A percentile compares a stretch with the other conserved stretches of the same genome.
phyloP scores from a whole-genome alignment of 345 rosid species.

The Eucalyptus sideroxylon region DNA sequence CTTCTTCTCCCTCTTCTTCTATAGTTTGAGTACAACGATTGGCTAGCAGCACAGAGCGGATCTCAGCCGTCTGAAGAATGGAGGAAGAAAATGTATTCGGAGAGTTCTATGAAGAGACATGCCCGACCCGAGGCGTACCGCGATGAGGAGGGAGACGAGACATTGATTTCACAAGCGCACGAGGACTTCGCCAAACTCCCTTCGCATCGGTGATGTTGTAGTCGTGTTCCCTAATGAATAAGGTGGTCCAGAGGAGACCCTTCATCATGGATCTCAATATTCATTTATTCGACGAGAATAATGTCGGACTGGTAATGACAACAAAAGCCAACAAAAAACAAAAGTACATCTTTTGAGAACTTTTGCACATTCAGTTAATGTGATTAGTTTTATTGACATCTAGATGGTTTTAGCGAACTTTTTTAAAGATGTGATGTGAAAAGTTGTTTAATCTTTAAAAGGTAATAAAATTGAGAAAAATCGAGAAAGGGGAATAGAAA shows the following conservation, averaged over 20 bases:
- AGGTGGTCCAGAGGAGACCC: not conserved
- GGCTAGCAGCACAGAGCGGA: constrained; percentile 46
- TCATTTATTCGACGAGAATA: not conserved
- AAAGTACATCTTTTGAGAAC: not conserved
- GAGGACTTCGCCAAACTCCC: constrained; percentile 28
- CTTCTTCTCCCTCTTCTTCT: not conserved
- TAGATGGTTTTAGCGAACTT: not conserved
- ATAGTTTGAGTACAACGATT: constrained; percentile 42
- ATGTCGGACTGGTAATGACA: not conserved
- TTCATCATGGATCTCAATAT: not conserved
- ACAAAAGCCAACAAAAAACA: not conserved
- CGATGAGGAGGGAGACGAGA: constrained; percentile 58
- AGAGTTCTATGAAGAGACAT: not conserved
- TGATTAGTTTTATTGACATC: not conserved
- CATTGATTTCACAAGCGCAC: constrained; percentile 30
- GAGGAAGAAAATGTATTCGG: constrained; percentile 34
- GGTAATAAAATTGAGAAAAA: too few species aligned
- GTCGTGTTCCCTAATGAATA: not conserved
- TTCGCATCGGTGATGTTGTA: not conserved
- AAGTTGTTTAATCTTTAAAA: not conserved
- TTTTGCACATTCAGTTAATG: not conserved
- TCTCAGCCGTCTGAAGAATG: constrained; percentile 30
- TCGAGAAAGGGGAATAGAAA: too few species aligned
- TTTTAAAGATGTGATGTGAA: not conserved
- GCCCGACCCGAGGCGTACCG: constrained; percentile 26